These are phyloP conservation scores for Globisporangium nodosum DNA, from an alignment of 352 stramenopile genomes.

Conservation along the genomic window DNA sequence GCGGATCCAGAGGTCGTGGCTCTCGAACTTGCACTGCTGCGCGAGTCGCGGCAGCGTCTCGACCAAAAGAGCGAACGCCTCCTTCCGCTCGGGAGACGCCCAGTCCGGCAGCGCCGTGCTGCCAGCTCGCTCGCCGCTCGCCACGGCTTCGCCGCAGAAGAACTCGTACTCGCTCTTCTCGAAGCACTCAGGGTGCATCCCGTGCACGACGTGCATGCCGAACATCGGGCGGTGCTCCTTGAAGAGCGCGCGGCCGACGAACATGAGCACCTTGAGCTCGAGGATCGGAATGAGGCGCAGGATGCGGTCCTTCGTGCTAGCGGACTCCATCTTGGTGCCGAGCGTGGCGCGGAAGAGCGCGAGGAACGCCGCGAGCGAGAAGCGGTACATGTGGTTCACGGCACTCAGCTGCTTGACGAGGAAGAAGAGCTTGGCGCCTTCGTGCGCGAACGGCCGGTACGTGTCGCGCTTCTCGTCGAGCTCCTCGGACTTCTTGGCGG, in stretches of 20 bases:
- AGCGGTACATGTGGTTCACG: constrained; percentile 96
- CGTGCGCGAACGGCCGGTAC: constrained; percentile 86
- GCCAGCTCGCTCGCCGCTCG: constrained; percentile 21
- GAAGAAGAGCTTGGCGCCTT: constrained; percentile 93
- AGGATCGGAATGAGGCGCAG: constrained; percentile 79
- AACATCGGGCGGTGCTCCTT: constrained; percentile 94
- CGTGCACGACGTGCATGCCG: constrained; percentile 91
- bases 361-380: constrained; percentile 90
- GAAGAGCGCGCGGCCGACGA: constrained; percentile 89
- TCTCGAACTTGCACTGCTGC: constrained; percentile 79
- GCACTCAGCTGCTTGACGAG: constrained; percentile 86
- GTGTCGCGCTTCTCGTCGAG: constrained; percentile 91
- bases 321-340: constrained; percentile 72
- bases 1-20: constrained; percentile 80
- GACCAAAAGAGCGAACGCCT: constrained; percentile 74
- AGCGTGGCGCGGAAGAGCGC: constrained; percentile 83
- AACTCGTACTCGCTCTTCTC: constrained; percentile 92
- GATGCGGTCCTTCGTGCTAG: constrained; percentile 78
- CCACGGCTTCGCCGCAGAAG: constrained; percentile 85
- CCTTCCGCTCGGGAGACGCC: constrained; percentile 80
- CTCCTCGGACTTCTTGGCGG: constrained; percentile 85
- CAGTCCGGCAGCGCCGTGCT: constrained; percentile 48
- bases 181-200: constrained; percentile 90
- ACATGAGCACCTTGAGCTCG: constrained; percentile 89
- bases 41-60: constrained; percentile 67